These are phyloP conservation scores for Aureobasidium vineae DNA, from an alignment of 2,329 filamentous ascomycete species.

Conservation along the genomic window DNA sequence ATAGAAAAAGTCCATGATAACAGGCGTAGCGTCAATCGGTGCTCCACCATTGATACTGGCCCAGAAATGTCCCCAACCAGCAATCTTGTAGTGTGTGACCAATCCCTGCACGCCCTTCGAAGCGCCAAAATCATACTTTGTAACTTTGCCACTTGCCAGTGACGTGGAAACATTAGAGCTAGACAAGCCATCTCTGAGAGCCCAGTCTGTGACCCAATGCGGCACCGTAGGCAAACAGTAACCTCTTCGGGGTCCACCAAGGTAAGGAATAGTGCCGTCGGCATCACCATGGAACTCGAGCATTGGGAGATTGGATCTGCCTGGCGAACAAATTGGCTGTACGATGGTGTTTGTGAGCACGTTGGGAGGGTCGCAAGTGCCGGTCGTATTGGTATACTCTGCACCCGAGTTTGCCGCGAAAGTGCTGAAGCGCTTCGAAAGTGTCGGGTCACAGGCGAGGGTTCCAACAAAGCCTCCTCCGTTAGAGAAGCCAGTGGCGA, in stretches of 20 bases:
- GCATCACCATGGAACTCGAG: constrained; percentile 47
- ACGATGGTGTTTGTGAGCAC: constrained; percentile 32
- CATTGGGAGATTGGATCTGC: constrained; percentile 38
- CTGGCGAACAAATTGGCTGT: constrained; percentile 30
- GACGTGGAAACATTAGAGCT: constrained; percentile 35
- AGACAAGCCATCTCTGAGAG: constrained; percentile 37
- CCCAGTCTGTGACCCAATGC: constrained; percentile 39
- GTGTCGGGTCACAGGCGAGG: constrained; percentile 48
- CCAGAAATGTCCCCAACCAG: constrained; percentile 44
- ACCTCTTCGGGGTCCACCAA: constrained; percentile 33
- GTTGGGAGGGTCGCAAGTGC: constrained; percentile 29
- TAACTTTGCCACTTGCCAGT: constrained; percentile 33
- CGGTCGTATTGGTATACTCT: constrained; percentile 40
- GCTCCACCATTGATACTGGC: constrained; percentile 34
- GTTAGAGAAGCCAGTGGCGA: constrained; percentile 54
- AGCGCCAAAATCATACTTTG: constrained; percentile 35
- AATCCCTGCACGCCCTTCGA: constrained; percentile 35
- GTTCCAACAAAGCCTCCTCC: constrained; percentile 52
- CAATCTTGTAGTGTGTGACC: constrained; percentile 44
- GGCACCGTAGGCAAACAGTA: constrained; percentile 24
- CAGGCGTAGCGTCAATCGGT: constrained; percentile 33
- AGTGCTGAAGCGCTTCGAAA: constrained; percentile 47
- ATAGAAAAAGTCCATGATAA: constrained; percentile 37
- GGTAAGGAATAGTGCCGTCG: constrained; percentile 44
- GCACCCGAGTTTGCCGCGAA: constrained; percentile 51